Conservation (phyloP, 1,284 basidiomycete genomes). For the Trametes sp. region DNA sequence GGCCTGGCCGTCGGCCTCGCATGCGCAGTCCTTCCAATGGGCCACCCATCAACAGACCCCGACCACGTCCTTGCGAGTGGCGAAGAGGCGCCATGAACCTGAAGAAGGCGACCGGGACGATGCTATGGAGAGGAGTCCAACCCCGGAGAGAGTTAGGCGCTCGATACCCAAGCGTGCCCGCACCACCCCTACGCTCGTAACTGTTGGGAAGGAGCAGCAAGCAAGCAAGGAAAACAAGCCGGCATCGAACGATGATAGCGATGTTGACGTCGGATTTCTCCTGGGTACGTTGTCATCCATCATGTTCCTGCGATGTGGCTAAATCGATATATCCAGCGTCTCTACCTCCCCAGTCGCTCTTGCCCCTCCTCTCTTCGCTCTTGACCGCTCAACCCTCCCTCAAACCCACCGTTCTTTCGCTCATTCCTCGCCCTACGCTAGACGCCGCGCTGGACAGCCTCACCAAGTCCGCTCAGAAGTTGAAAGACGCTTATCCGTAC, state of each 20-base stretch:
- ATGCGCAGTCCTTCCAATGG: conserved; percentile 36
- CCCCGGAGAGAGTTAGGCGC: conserved; percentile 76
- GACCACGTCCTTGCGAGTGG: conserved; percentile 50
- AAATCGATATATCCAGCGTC: conserved; percentile 55
- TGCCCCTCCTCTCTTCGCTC: conserved; percentile 74
- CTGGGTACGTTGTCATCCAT: conserved; percentile 59
- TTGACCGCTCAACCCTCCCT: conserved; percentile 70
- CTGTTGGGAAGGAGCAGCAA: conserved; percentile 35
- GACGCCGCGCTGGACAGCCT: conserved; percentile 76
- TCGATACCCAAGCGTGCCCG: conserved; percentile 71
- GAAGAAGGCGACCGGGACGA: conserved; percentile 66
- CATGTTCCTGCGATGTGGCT: conserved; percentile 8
- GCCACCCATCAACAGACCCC: conserved; percentile 25
- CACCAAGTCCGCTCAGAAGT: conserved; percentile 69
- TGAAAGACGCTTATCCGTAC: conserved; percentile 83
- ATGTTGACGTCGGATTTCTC: conserved; percentile 80
- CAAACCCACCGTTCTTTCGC: conserved; percentile 69
- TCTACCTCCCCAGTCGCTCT: conserved; percentile 73
- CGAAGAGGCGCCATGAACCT: conserved; percentile 69
- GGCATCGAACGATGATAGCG: conserved; percentile 52
- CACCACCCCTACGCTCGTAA: conserved; percentile 45
- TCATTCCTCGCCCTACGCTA: conserved; percentile 81
- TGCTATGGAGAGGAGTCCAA: conserved; percentile 82
- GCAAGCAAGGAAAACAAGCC: conserved; percentile 54
- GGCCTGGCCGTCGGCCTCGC: conserved; percentile 44